A percentile compares a stretch with the other conserved stretches of the same genome.
Conservation (phyloP, 352 stramenopile genomes). For the Poterioochromonas sp. region DNA sequence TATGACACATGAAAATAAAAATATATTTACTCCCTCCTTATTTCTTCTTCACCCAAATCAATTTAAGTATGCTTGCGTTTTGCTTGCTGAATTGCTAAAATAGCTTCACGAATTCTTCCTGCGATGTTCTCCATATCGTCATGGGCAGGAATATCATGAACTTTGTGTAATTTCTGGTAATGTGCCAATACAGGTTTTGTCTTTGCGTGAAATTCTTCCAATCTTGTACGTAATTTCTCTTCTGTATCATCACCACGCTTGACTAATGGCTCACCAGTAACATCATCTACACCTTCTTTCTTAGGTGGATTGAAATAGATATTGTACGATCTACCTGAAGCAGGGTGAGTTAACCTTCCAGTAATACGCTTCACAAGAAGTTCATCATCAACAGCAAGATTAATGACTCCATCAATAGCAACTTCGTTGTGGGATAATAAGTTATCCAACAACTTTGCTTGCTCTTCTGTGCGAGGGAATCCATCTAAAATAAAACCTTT, state of each 20-base stretch:
- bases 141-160: background rate
- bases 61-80: no score
- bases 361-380: conserved; percentile 77
- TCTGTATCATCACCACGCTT: conserved; percentile 84
- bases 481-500: conserved; percentile 99
- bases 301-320: conserved; percentile 82
- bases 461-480: conserved; percentile 94
- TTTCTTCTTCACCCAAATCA: no score
- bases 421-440: conserved; percentile 81
- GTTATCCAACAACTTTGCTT: conserved; percentile 93
- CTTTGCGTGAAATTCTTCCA: conserved; percentile 78
- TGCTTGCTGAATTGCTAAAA: background rate
- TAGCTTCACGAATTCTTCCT: background rate
- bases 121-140: background rate
- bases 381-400: conserved; percentile 55
- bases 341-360: conserved; percentile 69
- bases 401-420: conserved; percentile 69
- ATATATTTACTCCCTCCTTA: no score
- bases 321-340: conserved; percentile 77
- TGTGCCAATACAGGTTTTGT: conserved; percentile 78
- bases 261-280: conserved; percentile 69
- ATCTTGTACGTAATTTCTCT: conserved; percentile 63
- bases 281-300: conserved; percentile 51
- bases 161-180: conserved; percentile 48
- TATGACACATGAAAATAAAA: no score